These are phyloP conservation scores for Talaromyces sp. DNA, from an alignment of 2,329 filamentous ascomycete species.

Conservation along the genomic window DNA sequence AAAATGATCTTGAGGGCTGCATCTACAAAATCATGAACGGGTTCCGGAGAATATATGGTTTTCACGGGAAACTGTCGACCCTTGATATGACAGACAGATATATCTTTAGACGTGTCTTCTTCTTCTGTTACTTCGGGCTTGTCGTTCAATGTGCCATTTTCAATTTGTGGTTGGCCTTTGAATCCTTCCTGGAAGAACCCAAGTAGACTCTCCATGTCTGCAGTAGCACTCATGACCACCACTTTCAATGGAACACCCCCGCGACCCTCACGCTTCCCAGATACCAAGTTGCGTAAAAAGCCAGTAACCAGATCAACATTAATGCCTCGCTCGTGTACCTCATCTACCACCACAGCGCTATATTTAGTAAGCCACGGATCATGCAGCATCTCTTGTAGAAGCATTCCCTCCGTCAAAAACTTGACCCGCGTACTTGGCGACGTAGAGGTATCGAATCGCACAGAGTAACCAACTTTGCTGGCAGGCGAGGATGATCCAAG, in stretches of 20 bases:
- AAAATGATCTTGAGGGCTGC: slow-evolving; percentile 79
- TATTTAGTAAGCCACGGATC: slow-evolving; percentile 84
- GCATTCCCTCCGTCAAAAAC: slow-evolving; percentile 93
- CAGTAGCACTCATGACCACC: slow-evolving; percentile 95
- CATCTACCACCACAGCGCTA: slow-evolving; percentile 88
- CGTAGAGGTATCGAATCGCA: slow-evolving; percentile 87
- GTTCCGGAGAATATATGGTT: slow-evolving; percentile 70
- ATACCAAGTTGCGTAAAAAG: slow-evolving; percentile 78
- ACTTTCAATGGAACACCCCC: slow-evolving; percentile 80
- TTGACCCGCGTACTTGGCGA: slow-evolving; percentile 86
- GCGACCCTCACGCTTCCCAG: slow-evolving; percentile 60
- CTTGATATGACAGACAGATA: slow-evolving; percentile 70
- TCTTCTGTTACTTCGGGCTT: slow-evolving; percentile 13
- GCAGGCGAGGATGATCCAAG: slow-evolving; percentile 61
- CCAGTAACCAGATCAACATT: slow-evolving; percentile 91
- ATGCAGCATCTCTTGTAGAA: slow-evolving; percentile 87
- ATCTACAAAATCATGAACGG: slow-evolving; percentile 80
- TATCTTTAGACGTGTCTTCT: slow-evolving; percentile 50
- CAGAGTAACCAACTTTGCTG: slow-evolving; percentile 82
- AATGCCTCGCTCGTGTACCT: slow-evolving; percentile 93
- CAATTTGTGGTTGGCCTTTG: slow-evolving; percentile 8
- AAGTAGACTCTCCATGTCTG: slow-evolving; percentile 77
- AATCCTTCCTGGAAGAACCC: slow-evolving; percentile 66
- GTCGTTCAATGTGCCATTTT: slow-evolving; percentile 13
- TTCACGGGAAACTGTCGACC: slow-evolving; percentile 87